Base-by-base conservation (phyloP, 1,284 basidiomycete genomes). In the Ceratobasidium sp. region DNA sequence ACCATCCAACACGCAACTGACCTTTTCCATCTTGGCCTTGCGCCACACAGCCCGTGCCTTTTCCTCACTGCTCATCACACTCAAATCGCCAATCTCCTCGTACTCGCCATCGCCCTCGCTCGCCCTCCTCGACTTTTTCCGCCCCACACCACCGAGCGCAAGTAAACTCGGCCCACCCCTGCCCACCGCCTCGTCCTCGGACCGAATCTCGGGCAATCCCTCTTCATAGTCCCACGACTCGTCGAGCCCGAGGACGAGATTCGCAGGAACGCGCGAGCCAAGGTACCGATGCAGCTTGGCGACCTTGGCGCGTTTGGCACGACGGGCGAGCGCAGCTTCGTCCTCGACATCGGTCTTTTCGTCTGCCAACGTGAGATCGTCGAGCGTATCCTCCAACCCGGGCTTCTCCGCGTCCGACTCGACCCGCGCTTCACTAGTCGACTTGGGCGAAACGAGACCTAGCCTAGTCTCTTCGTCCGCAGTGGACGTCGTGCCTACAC, bases 21-120 rank as follows among this genome's bases (percentile, higher is more conserved):
- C 92, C 89, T 91, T 91, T 83, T 94, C 92, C 92, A 95, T 94
- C 84, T 95, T 95, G 80, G 90, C 86, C 43, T 92, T 93, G 65
- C 93, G 85, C 71, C 90, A 87, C 65, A 95, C 92, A 80, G 92
- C 92, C 81, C 69, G 56, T 89, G 83, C 64, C 89, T 84, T 76
- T 68, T 76, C 69, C 66, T 44, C 69, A 52, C 19, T 85, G 84
- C 87, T 81, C 86, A 88, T 88, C 43, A 82, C 82, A 75, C 83
- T 87, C 70, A 74, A 49, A 49, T 81, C 75, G 66, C 69, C 66
- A 76, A 77, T 80, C 79, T 57, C 76, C 44, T 67, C 74, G 40
- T 80, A 80, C 44, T 73, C 77, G 19, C 77, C 77, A 77, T 77
- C 71, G 51, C 76, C 64, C 54, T 73, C 64, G 64, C 54, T 69